Base-by-base conservation (phyloP, 495 filamentous ascomycete species). In the Cladorrhinum samala region DNA sequence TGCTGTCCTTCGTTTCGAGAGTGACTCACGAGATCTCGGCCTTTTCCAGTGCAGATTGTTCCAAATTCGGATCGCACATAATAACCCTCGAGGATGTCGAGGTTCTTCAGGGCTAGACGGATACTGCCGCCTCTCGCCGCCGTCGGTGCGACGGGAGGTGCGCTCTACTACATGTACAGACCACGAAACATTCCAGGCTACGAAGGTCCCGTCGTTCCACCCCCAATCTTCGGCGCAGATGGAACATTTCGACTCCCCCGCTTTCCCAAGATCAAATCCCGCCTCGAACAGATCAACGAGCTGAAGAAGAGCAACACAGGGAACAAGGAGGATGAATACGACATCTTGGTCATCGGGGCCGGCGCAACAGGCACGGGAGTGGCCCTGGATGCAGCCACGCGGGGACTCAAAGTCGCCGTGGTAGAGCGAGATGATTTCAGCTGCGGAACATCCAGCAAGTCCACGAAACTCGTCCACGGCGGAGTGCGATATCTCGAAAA, bases 361-460 rank as follows among this genome's bases (percentile, higher is more conserved):
- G 93, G 93, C 50, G 93, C 93, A 24, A 98, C 93, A 3, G 93
- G 93, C 6, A 80, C 88, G 27, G 93, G 93, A 38, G 89, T 97
- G 61, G 93, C 93, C 9, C 76, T 98, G 17, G 93, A 98, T 76
- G 93, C 93, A 13, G 92, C 85, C 25, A 95, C 91, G 1, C 78
- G 93, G 69, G 93, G 93, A 5, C 72, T 98, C 60, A 93, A 87
- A 72, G 93, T 98, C 38, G 93, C 93, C 33, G 68, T 95, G 40
- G 84, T 98, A n/a, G 93, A 98, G 68, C 77, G 90, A 47, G 93
- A 97, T 63, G 93, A 98, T 69, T 98, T 98, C 70, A 87, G 84
- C 62, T 82, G 84, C 56, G 93, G 93, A 18, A 98, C 93, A 13
- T 95, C 89, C 69, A 92, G 87, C 65, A 98, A 98, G 72, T 93